A percentile compares a stretch with the other conserved stretches of the same genome.
phyloP scores from a whole-genome alignment of 805 yeast genomes.

The Wickerhamiella azyma region DNA sequence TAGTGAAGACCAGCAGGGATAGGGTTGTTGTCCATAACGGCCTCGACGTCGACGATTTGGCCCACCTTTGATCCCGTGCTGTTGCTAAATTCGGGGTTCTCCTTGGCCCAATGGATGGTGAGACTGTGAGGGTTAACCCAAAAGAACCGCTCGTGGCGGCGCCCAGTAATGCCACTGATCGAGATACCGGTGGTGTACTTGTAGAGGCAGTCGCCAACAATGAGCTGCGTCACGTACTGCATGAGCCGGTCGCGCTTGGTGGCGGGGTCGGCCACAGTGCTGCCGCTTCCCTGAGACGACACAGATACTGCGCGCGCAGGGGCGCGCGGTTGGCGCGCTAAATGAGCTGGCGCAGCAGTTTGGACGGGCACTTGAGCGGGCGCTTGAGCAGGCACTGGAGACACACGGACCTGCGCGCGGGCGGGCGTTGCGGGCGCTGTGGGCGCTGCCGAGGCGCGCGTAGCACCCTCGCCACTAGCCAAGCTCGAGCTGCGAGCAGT shows the following conservation, averaged over 20 bases:
- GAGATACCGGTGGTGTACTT: conserved; percentile 76
- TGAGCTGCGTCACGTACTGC: conserved; percentile 80
- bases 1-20: conserved; percentile 80
- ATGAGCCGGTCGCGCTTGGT: conserved; percentile 29
- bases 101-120: conserved; percentile 78
- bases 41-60: conserved; percentile 65
- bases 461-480: no score
- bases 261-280: conserved; percentile 2
- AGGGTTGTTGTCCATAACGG: conserved; percentile 75
- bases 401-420: no score
- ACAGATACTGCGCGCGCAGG: conserved; percentile 1
- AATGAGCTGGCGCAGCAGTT: no score
- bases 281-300: not conserved
- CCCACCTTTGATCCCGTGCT: conserved; percentile 46
- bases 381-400: no score
- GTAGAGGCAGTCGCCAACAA: conserved; percentile 80
- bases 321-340: not conserved
- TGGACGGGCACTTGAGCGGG: no score
- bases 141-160: conserved; percentile 81
- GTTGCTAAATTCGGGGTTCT: conserved; percentile 66
- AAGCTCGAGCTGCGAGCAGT: no score
- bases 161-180: conserved; percentile 47
- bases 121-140: conserved; percentile 93
- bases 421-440: no score
- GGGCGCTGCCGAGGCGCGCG: no score